These are phyloP conservation scores for Pluteus cervinus DNA, from an alignment of 768 basidiomycete species.

Conservation along the genomic window DNA sequence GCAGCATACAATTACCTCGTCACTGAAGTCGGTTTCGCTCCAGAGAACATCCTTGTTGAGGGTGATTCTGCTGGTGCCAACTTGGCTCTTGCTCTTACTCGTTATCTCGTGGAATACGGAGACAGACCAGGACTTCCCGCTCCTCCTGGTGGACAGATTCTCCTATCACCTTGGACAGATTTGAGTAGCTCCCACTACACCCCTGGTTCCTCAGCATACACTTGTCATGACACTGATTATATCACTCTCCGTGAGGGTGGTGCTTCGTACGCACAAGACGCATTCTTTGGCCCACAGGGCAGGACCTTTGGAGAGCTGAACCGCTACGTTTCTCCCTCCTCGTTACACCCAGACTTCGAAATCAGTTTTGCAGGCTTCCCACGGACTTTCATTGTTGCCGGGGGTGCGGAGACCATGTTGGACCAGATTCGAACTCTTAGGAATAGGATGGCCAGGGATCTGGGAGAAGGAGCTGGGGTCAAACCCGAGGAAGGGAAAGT, in stretches of 20 bases:
- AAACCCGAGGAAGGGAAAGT: constrained; percentile 34
- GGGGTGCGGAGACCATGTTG: constrained; percentile 52
- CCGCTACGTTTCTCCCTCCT: constrained; percentile 56
- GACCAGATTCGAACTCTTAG: constrained; percentile 43
- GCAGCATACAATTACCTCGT: constrained; percentile 72
- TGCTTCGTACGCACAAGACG: constrained; percentile 25
- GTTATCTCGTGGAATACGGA: constrained; percentile 52
- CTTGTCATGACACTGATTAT: constrained; percentile 30
- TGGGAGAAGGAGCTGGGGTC: constrained; percentile 39
- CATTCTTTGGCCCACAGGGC: constrained; percentile 45
- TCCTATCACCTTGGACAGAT: constrained; percentile 56
- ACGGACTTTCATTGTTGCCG: constrained; percentile 51
- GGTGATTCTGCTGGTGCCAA: constrained; percentile 82
- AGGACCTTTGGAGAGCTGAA: constrained; percentile 37
- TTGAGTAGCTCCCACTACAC: constrained; percentile 32
- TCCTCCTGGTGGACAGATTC: constrained; percentile 41
- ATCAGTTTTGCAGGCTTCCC: constrained; percentile 53
- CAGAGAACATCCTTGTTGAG: constrained; percentile 54
- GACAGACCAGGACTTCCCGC: constrained; percentile 29
- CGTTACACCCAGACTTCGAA: constrained; percentile 26
- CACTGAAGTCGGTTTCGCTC: constrained; percentile 45
- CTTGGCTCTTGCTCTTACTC: constrained; percentile 55
- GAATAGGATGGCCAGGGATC: constrained; percentile 43
- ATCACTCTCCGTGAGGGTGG: constrained; percentile 19
- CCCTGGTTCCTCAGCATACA: constrained; percentile 30